These are phyloP conservation scores for Pythium grandisporangium DNA, from an alignment of 352 stramenopile species.

Conservation along the genomic window DNA sequence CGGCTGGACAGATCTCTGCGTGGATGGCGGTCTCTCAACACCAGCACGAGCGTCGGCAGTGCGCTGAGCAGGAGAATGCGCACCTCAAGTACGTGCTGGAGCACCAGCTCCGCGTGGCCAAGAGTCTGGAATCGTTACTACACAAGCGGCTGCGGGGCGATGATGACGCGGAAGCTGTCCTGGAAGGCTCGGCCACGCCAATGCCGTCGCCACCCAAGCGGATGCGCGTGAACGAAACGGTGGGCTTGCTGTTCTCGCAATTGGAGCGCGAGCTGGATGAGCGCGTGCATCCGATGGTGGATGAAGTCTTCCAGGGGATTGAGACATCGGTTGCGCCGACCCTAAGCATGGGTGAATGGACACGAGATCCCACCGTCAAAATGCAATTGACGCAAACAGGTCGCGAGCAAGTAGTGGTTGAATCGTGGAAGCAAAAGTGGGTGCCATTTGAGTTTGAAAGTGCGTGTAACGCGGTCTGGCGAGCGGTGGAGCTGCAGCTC, in stretches of 20 bases:
- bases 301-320: constrained; percentile 35
- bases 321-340: constrained; percentile 23
- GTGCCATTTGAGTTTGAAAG: constrained; percentile 10
- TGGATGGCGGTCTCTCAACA: constrained; percentile 46
- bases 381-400: constrained; percentile 3
- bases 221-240: constrained; percentile 9
- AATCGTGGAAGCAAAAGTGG: constrained; percentile 11
- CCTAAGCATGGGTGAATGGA: constrained; percentile 6
- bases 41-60: constrained; percentile 21
- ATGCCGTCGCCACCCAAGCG: constrained; percentile 15
- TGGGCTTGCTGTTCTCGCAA: too few species aligned
- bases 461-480: constrained; percentile 3
- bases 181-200: constrained; percentile 1
- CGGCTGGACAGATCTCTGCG: constrained; percentile 14
- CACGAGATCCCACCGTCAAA: constrained; percentile 10
- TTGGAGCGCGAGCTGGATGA: constrained; percentile 19
- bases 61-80: constrained; percentile 32
- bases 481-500: too few species aligned
- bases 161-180: constrained; percentile 4
- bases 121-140: constrained; percentile 37
- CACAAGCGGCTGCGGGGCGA: constrained; percentile 30
- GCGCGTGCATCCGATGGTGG: constrained; percentile 21
- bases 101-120: constrained; percentile 33
- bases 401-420: constrained; percentile 7
- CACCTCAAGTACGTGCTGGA: constrained; percentile 29